Conservation (phyloP, 176 grass and related monocot species). For the Tillandsia fasciculata region DNA sequence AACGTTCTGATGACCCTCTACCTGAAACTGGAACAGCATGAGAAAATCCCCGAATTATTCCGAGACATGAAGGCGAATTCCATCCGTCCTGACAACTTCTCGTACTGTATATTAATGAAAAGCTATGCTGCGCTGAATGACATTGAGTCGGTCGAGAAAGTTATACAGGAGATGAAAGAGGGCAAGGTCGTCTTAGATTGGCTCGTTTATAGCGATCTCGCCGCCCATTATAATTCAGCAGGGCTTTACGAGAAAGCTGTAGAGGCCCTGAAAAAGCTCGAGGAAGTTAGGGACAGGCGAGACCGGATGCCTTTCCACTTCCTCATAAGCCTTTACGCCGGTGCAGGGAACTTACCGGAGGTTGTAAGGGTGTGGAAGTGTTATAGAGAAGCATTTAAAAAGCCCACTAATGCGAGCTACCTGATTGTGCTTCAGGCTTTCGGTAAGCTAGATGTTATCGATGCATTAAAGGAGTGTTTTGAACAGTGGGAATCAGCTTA, state of each 20-base stretch:
- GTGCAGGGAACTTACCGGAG: constrained; percentile 6
- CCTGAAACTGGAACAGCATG: not conserved
- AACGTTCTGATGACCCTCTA: constrained; percentile 8
- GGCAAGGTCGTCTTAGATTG: constrained; percentile 1
- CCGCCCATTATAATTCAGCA: constrained; percentile 10
- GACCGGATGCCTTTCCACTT: not conserved
- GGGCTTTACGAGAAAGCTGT: constrained; percentile 7
- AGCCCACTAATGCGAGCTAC: constrained; percentile 3
- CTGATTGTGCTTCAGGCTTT: constrained; percentile 2
- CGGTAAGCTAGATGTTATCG: constrained; percentile 8
- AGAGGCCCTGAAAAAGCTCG: constrained; percentile 2
- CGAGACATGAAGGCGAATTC: constrained; percentile 3
- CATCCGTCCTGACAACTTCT: constrained; percentile 7
- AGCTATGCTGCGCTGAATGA: constrained; percentile 10
- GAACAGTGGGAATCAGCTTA: constrained; percentile 8
- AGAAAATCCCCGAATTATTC: constrained; percentile 8
- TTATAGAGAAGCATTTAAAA: not conserved
- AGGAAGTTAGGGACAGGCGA: constrained; percentile 1
- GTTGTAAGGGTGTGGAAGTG: constrained; percentile 7
- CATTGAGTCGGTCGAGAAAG: constrained; percentile 12
- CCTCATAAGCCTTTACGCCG: constrained; percentile 12
- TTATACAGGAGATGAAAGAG: constrained; percentile 9
- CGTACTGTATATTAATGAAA: constrained; percentile 2
- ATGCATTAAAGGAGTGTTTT: constrained; percentile 2
- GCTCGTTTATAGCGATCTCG: not conserved